These are phyloP conservation scores for Bolboschoenoplectus hybrid DNA, from an alignment of 202 grass and related monocot species.

Conservation along the genomic window DNA sequence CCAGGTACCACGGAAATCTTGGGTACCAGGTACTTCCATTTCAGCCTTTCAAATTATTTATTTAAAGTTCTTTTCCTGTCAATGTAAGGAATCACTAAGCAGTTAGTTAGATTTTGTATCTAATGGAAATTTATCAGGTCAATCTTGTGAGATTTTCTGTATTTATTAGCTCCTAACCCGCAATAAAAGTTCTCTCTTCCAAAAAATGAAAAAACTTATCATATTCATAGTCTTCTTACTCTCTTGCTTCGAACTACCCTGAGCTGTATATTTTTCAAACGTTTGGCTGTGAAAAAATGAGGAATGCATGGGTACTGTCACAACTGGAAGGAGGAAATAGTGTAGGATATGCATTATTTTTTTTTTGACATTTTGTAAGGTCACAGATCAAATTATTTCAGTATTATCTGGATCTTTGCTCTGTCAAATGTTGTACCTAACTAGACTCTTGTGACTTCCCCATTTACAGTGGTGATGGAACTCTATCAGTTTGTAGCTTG, in stretches of 20 bases:
- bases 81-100: neutral
- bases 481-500: conserved; percentile 80
- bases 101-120: neutral
- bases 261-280: neutral
- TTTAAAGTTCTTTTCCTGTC: conserved; percentile 19
- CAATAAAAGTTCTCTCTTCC: neutral
- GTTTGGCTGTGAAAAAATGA: neutral
- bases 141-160: neutral
- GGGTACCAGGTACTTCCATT: conserved; percentile 64
- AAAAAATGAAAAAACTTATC: neutral
- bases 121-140: conserved; percentile 2
- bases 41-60: conserved; percentile 14
- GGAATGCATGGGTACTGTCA: neutral
- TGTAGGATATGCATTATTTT: neutral
- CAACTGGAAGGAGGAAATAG: neutral
- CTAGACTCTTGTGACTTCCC: neutral
- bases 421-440: conserved; percentile 30
- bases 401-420: conserved; percentile 19
- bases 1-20: conserved; percentile 78
- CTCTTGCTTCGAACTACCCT: neutral
- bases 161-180: neutral
- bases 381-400: neutral
- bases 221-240: neutral
- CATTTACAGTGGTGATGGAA: conserved; percentile 80
- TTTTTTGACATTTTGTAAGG: neutral